These are phyloP conservation scores for Schizopora paradoxa DNA, from an alignment of 1,284 basidiomycete genomes.

Conservation along the genomic window DNA sequence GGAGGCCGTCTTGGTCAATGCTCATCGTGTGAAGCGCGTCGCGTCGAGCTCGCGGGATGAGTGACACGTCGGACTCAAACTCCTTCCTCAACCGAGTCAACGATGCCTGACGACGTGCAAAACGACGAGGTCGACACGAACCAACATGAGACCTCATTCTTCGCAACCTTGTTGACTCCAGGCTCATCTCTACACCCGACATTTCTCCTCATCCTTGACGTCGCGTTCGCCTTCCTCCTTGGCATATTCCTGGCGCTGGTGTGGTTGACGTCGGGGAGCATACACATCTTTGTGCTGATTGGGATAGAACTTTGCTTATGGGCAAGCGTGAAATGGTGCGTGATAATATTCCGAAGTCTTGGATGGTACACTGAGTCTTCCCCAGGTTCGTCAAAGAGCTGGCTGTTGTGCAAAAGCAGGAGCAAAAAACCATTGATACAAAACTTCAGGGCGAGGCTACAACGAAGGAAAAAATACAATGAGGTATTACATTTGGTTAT, in stretches of 20 bases:
- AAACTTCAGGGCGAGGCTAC: conserved; percentile 18
- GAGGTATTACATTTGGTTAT: conserved; percentile 18
- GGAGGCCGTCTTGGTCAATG: conserved; percentile 40
- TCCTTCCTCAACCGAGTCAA: background rate
- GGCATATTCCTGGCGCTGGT: conserved; percentile 51
- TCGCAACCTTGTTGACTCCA: conserved; percentile 55
- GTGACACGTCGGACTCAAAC: background rate
- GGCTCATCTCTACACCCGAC: conserved; percentile 69
- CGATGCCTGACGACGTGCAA: background rate
- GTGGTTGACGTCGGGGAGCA: conserved; percentile 51
- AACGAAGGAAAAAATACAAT: conserved; percentile 24
- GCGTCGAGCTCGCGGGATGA: conserved; percentile 4
- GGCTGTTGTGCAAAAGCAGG: conserved; percentile 21
- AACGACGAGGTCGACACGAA: background rate
- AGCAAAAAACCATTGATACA: conserved; percentile 5
- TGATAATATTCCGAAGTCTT: conserved; percentile 2
- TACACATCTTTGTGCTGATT: conserved; percentile 60
- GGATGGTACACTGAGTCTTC: background rate
- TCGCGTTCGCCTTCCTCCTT: conserved; percentile 50
- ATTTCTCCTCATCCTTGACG: conserved; percentile 61
- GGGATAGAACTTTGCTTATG: conserved; percentile 60
- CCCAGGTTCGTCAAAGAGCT: conserved; percentile 38
- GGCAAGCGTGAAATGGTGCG: conserved; percentile 75
- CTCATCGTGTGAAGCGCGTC: conserved; percentile 6
- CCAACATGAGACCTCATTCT: conserved; percentile 29